Evolutionary conservation across 306 rosid genomes (phyloP).

Genomic region (Betula pendula): DNA sequence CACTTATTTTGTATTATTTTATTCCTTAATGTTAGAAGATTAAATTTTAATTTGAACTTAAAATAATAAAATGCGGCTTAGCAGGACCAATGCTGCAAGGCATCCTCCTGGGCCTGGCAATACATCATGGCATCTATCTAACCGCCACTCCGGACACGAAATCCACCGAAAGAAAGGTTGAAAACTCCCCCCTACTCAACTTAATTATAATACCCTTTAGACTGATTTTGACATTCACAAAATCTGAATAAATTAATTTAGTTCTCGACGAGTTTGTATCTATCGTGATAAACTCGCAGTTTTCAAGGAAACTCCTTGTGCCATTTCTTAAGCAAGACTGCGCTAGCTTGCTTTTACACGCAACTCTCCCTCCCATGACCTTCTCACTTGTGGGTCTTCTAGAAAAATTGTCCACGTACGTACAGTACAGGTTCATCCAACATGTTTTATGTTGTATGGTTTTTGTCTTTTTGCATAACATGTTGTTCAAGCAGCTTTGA

Average conservation of each 20-base stretch:
- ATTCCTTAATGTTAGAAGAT: too few relatives aligned
- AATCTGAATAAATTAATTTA: background rate
- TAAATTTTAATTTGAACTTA: too few relatives aligned
- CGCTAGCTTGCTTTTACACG: conserved; percentile 32
- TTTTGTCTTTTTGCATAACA: background rate
- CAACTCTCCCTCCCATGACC: conserved; percentile 17
- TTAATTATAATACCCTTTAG: background rate
- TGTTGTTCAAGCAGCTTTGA: conserved; percentile 1
- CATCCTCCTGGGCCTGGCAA: too few relatives aligned
- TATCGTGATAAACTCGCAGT: conserved; percentile 14
- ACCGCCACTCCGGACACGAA: conserved; percentile 12
- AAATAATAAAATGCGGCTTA: too few relatives aligned
- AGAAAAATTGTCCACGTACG: background rate
- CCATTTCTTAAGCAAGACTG: conserved; percentile 14
- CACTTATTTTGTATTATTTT: too few relatives aligned
- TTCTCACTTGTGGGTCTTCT: background rate
- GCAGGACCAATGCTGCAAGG: too few relatives aligned
- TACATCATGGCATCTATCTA: too few relatives aligned
- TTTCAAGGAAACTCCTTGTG: background rate
- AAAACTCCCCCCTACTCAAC: conserved; percentile 18
- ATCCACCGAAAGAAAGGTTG: conserved; percentile 27
- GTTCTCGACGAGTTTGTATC: background rate
- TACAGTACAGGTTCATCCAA: conserved; percentile 1
- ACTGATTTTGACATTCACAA: conserved; percentile 27
- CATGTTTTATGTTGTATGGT: background rate